phyloP scores from a whole-genome alignment of 345 rosid genomes.

The Isatis tinctoria region DNA sequence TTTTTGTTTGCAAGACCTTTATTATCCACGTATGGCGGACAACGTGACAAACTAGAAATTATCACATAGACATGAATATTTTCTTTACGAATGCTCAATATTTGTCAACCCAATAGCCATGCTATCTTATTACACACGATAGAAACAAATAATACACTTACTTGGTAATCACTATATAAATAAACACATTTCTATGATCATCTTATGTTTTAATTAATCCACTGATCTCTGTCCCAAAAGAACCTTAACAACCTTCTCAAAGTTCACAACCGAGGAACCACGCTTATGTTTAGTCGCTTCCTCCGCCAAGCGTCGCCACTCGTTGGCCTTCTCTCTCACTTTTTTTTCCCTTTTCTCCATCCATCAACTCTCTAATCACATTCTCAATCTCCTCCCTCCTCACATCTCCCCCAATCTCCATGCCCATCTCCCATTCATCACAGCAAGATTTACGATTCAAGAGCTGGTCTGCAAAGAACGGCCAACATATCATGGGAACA shows the following conservation, averaged over 20 bases:
- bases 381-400: slow-evolving; percentile 47
- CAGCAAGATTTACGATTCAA: slow-evolving; percentile 48
- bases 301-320: slow-evolving; percentile 41
- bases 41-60: neutral
- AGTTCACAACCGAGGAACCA: slow-evolving; percentile 39
- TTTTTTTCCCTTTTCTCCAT: slow-evolving; percentile 46
- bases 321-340: slow-evolving; percentile 46
- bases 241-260: slow-evolving; percentile 33
- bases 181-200: neutral
- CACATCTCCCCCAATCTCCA: slow-evolving; percentile 53
- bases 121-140: neutral
- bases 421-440: slow-evolving; percentile 56
- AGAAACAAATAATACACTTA: neutral
- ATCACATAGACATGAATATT: neutral
- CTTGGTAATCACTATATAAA: neutral
- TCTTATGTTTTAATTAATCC: neutral
- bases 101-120: neutral
- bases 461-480: slow-evolving; percentile 64
- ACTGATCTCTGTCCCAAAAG: slow-evolving; percentile 1
- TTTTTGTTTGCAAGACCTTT: neutral
- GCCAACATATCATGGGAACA: slow-evolving; percentile 61
- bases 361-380: slow-evolving; percentile 50
- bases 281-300: slow-evolving; percentile 11
- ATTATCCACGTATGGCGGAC: neutral
- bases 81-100: neutral